phyloP scores from a whole-genome alignment of 805 yeast species.

The Priceomyces haplophilus region DNA sequence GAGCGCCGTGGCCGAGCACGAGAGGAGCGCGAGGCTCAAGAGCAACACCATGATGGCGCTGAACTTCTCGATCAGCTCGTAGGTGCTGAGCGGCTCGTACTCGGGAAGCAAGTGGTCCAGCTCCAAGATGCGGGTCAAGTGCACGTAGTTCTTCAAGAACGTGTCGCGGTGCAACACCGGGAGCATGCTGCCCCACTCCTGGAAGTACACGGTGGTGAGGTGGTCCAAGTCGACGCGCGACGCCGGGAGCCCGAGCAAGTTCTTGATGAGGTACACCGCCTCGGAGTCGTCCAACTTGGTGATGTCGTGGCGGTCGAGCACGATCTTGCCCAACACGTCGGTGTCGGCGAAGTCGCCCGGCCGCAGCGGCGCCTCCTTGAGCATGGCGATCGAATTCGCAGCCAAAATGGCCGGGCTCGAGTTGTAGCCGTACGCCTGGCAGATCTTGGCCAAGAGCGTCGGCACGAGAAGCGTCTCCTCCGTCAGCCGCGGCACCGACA shows the following conservation, averaged over 20 bases:
- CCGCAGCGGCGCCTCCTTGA: constrained; percentile 36
- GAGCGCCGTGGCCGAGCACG: constrained; percentile 34
- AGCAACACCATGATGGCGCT: constrained; percentile 53
- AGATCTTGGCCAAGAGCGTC: constrained; percentile 62
- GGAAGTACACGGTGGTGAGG: constrained; percentile 64
- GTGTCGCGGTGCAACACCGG: constrained; percentile 69
- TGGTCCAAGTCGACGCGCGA: constrained; percentile 64
- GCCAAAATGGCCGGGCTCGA: constrained; percentile 69
- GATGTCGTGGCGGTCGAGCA: constrained; percentile 25
- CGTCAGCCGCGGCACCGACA: constrained; percentile 72
- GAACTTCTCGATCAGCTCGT: constrained; percentile 48
- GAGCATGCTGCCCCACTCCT: constrained; percentile 69
- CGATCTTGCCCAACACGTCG: constrained; percentile 17
- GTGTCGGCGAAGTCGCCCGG: not conserved
- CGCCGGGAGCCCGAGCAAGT: constrained; percentile 36
- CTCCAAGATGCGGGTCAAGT: constrained; percentile 47
- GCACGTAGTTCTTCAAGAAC: constrained; percentile 60
- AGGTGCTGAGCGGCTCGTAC: constrained; percentile 10
- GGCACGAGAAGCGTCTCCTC: constrained; percentile 78
- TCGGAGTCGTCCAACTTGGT: constrained; percentile 35
- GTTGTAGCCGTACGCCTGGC: constrained; percentile 67
- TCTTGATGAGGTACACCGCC: constrained; percentile 42
- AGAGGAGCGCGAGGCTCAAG: constrained; percentile 46
- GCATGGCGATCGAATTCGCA: constrained; percentile 66
- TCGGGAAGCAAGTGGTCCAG: constrained; percentile 8